These are phyloP conservation scores for Colletotrichum eremochloae DNA, from an alignment of 2,329 filamentous ascomycete genomes.

Conservation along the genomic window DNA sequence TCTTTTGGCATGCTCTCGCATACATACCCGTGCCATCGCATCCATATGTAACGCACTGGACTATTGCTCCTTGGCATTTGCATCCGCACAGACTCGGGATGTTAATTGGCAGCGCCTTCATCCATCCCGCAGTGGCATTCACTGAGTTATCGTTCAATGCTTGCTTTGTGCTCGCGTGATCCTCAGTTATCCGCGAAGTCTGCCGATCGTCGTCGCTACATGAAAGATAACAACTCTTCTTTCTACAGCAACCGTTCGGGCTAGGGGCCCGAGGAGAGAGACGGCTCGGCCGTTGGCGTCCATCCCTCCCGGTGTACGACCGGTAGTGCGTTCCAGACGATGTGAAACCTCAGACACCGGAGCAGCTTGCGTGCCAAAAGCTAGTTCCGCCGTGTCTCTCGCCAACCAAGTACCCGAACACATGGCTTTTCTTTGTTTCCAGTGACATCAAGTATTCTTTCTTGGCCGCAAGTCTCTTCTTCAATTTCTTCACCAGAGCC, in stretches of 20 bases:
- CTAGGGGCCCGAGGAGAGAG: neutral
- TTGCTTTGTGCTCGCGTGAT: neutral
- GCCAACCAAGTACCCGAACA: neutral
- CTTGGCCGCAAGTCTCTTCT: neutral
- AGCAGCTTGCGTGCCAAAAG: neutral
- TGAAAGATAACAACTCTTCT: neutral
- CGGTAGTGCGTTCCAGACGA: neutral
- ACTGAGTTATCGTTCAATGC: neutral
- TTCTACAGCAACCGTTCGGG: neutral
- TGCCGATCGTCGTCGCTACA: neutral
- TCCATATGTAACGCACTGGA: neutral
- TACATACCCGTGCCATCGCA: neutral
- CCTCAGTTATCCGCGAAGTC: neutral
- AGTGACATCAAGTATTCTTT: neutral
- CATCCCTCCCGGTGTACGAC: neutral
- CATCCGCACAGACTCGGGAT: neutral
- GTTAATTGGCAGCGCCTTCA: neutral
- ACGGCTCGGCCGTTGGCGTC: neutral
- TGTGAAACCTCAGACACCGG: neutral
- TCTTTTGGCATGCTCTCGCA: neutral
- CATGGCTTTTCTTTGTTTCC: neutral
- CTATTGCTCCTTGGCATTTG: neutral
- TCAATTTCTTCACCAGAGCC: neutral
- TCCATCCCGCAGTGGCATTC: neutral
- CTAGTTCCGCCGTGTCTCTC: neutral